Conservation (phyloP, 2,329 filamentous ascomycete species). For the Aspergillus jensenii region DNA sequence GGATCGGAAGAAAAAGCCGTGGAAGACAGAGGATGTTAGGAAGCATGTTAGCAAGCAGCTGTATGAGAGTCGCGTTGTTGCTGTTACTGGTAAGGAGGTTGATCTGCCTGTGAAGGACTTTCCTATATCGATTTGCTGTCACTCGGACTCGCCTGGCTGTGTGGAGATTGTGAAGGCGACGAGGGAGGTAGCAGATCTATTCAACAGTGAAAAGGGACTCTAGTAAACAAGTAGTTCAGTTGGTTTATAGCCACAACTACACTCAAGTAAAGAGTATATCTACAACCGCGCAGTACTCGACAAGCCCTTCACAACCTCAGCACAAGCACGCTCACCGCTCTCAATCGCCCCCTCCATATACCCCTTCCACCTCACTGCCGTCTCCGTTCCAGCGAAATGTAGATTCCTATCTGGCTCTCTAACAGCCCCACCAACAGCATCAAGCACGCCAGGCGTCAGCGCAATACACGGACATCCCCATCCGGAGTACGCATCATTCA, state of each 20-base stretch:
- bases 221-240: too few species aligned
- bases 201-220: background rate
- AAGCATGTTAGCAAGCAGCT: background rate
- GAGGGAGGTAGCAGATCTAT: background rate
- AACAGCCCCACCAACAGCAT: slow-evolving; percentile 30
- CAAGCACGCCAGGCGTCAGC: slow-evolving; percentile 40
- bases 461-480: slow-evolving; percentile 43
- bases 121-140: background rate
- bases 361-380: slow-evolving; percentile 53
- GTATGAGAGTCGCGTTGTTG: background rate
- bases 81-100: background rate
- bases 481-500: slow-evolving; percentile 37
- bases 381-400: slow-evolving; percentile 59
- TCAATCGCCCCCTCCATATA: slow-evolving; percentile 61
- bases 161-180: background rate
- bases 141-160: background rate
- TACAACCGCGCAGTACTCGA: background rate
- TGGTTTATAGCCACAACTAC: too few species aligned
- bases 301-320: slow-evolving; percentile 40
- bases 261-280: background rate
- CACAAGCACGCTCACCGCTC: slow-evolving; percentile 50
- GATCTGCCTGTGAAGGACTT: background rate
- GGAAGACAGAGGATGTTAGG: background rate
- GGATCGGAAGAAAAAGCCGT: background rate
- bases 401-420: slow-evolving; percentile 41